Evolutionary conservation across 352 stramenopile species (phyloP), one percentile per base, ranked within the genome.

Genomic region (Phytophthora litchii): DNA sequence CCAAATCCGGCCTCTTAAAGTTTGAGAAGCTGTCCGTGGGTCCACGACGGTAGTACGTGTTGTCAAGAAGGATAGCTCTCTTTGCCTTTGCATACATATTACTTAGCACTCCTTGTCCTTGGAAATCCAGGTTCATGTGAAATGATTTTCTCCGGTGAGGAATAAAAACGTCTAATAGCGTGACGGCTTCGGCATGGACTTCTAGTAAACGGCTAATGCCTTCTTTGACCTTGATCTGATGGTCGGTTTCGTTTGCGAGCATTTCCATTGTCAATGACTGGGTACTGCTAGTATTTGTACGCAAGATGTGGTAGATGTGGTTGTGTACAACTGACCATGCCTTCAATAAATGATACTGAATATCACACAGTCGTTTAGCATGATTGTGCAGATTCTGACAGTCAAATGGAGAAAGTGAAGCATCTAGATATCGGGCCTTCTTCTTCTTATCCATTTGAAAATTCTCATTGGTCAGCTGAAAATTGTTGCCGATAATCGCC

Each of bases 401-500:
- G 17, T 88, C 73, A 32, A 91, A 91, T 4, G 78, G 68, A 37
- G 65, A 72, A 11, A 88, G 67, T 1, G 81, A 87, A 13, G 67
- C 58, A 52, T 89, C 76, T 1, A 76, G 56, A 16, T 73, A 79
- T 7, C 71, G 74, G 3, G 78, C 21, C 32, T 84, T 88, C 27
- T 74, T 76, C 25, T 78, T 81, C 29, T 73, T 78, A 38, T 74
- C 78, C 46, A 78, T 49, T 46, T 89, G 76, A 47, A 85, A 88
- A 21, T 70, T 74, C 38, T 88, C 75, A 64, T 89, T 83, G 1
- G 70, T 86, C 17, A 59, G 60, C 13, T 91, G 64, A 48, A 89
- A 94, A 31, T 90, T 90, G 42, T 79, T 88, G 13, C 85, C 85
- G 43, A 94, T 72, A 64, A 91, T 91, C 3, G 84, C 83, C 13